Conservation (phyloP, 2,329 filamentous ascomycete genomes). For the Diaporthe australafricana region DNA sequence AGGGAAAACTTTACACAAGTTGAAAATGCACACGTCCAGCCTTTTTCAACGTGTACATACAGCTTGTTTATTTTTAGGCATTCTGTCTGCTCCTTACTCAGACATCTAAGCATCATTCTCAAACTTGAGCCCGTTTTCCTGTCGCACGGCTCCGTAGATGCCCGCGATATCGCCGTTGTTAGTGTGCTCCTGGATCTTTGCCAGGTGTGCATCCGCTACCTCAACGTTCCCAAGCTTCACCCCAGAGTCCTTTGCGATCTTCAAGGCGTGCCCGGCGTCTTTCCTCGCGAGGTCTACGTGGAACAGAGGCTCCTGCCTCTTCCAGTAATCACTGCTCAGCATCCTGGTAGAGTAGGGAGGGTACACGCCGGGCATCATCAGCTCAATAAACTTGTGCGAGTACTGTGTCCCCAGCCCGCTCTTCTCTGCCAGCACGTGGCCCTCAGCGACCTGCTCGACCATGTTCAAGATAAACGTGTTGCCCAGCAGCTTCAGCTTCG, state of each 20-base stretch:
- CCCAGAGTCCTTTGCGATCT: constrained; percentile 72
- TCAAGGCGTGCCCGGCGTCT: constrained; percentile 80
- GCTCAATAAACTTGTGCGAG: constrained; percentile 77
- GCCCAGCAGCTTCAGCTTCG: constrained; percentile 83
- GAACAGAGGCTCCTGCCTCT: constrained; percentile 83
- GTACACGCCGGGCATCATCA: constrained; percentile 81
- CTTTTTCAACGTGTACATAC: neutral
- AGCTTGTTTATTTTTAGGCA: no score
- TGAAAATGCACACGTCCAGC: neutral
- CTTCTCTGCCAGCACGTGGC: constrained; percentile 83
- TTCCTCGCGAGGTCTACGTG: constrained; percentile 85
- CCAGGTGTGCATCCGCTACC: constrained; percentile 76
- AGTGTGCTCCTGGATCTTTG: constrained; percentile 72
- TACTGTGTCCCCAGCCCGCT: constrained; percentile 77
- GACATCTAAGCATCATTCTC: constrained; percentile 64
- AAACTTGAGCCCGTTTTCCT: constrained; percentile 80
- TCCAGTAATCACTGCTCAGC: constrained; percentile 80
- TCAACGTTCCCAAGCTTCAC: constrained; percentile 73
- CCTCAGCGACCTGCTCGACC: constrained; percentile 83
- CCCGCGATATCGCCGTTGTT: constrained; percentile 81
- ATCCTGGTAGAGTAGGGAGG: constrained; percentile 81
- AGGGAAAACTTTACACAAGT: neutral
- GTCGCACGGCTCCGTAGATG: constrained; percentile 83
- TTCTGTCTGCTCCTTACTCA: neutral
- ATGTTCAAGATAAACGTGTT: constrained; percentile 90